phyloP scores from a whole-genome alignment of 177 flowering plant genomes.

The Telopea speciosissima region DNA sequence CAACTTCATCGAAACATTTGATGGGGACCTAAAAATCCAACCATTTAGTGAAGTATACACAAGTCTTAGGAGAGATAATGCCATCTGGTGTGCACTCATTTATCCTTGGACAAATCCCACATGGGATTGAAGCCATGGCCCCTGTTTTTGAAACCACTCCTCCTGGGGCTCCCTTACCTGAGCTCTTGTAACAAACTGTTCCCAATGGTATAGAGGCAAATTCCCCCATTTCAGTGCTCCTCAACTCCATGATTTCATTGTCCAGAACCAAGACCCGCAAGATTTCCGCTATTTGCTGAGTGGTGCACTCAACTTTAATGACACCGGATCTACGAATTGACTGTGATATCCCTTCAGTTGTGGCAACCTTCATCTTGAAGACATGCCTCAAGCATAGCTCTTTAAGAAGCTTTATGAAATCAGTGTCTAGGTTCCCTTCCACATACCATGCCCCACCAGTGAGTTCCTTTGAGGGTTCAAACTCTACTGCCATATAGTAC shows the following conservation, averaged over 20 bases:
- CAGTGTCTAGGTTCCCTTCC: conserved; percentile 52
- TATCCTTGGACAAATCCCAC: conserved; percentile 81
- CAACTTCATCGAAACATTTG: too few relatives aligned
- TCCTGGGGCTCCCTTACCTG: conserved; percentile 12
- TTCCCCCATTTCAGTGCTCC: conserved; percentile 58
- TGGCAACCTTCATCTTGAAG: conserved; percentile 30
- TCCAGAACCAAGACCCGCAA: conserved; percentile 56
- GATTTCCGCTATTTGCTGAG: conserved; percentile 44
- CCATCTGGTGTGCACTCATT: conserved; percentile 75
- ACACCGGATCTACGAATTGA: conserved; percentile 14
- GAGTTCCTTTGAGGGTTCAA: conserved; percentile 62
- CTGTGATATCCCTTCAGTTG: conserved; percentile 35
- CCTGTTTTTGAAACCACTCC: conserved; percentile 27
- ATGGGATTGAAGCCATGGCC: conserved; percentile 70
- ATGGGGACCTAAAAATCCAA: conserved; percentile 50
- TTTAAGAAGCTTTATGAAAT: conserved; percentile 32
- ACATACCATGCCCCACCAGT: conserved; percentile 81
- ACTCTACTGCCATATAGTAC: conserved; percentile 55
- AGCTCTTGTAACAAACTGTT: conserved; percentile 45
- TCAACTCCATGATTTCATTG: conserved; percentile 45
- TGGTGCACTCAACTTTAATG: conserved; percentile 20
- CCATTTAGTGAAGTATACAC: conserved; percentile 72
- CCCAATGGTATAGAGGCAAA: conserved; percentile 49
- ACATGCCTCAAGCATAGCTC: conserved; percentile 26
- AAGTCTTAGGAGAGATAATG: conserved; percentile 60